phyloP scores from a whole-genome alignment of 2,329 filamentous ascomycete genomes.

The Cordyceps fumosorosea region DNA sequence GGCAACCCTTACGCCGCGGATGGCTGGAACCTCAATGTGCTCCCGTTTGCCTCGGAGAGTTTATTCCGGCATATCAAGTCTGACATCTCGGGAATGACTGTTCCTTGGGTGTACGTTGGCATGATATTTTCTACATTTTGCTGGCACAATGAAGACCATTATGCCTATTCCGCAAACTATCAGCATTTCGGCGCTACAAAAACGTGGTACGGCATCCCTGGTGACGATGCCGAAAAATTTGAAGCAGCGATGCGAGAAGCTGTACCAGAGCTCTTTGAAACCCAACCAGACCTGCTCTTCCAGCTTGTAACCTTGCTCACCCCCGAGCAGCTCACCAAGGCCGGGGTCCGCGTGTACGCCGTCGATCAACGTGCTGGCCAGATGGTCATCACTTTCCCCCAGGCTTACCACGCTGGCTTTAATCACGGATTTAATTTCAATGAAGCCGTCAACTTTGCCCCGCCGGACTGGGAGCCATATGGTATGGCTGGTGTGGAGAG shows the following conservation, averaged over 20 bases:
- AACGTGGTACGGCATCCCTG: conserved; percentile 98
- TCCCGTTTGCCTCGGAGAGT: conserved; percentile 85
- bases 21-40: conserved; percentile 91
- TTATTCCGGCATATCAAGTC: conserved; percentile 96
- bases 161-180: conserved; percentile 95
- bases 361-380: conserved; percentile 95
- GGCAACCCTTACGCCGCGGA: conserved; percentile 81
- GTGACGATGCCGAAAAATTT: conserved; percentile 87
- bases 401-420: conserved; percentile 96
- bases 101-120: conserved; percentile 97
- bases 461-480: conserved; percentile 88
- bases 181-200: conserved; percentile 98
- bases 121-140: conserved; percentile 99
- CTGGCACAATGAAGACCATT: conserved; percentile 99
- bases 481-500: conserved; percentile 81
- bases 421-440: conserved; percentile 99
- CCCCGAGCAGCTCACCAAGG: conserved; percentile 86
- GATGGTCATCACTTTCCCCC: conserved; percentile 92
- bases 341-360: conserved; percentile 86
- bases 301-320: conserved; percentile 95
- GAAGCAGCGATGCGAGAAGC: conserved; percentile 92
- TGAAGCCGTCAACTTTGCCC: conserved; percentile 96
- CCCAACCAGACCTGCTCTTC: conserved; percentile 91
- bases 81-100: conserved; percentile 98
- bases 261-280: conserved; percentile 93